Conservation (phyloP, 176 grass and related monocot species). For the Bromus sterilis region DNA sequence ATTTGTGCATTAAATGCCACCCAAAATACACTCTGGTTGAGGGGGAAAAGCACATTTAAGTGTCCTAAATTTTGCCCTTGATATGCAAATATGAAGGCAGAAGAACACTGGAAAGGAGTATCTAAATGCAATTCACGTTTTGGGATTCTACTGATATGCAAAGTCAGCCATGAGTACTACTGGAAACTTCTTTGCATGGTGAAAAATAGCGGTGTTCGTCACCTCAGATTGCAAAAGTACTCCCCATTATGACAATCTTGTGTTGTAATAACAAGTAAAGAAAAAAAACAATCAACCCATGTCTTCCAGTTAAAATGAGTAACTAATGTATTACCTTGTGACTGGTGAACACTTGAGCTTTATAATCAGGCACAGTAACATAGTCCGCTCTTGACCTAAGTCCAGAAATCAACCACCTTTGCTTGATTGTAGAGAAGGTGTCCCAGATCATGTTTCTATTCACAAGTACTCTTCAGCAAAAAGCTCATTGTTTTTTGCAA, state of each 20-base stretch:
- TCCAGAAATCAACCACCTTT: conserved; percentile 21
- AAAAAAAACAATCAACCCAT: neutral
- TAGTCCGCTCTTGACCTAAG: neutral
- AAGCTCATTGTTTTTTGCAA: conserved; percentile 64
- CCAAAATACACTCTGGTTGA: too few species aligned
- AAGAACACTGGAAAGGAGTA: too few species aligned
- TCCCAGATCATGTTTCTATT: conserved; percentile 31
- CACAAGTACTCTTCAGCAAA: conserved; percentile 75
- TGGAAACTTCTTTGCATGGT: too few species aligned
- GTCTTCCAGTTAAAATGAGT: neutral
- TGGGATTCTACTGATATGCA: too few species aligned
- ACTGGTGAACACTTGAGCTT: neutral
- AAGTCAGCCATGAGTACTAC: too few species aligned
- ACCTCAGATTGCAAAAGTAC: too few species aligned
- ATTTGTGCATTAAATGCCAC: too few species aligned
- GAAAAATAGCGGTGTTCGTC: too few species aligned
- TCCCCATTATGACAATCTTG: too few species aligned
- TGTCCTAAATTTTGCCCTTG: neutral
- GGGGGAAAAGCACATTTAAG: neutral
- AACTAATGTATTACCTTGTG: conserved; percentile 13
- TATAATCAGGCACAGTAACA: neutral
- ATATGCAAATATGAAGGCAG: too few species aligned
- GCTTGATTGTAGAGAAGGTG: conserved; percentile 19
- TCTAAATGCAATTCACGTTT: too few species aligned
- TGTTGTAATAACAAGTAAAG: too few species aligned